phyloP scores from a whole-genome alignment of 106 monocot genomes.

The Amphibolis antarctica region DNA sequence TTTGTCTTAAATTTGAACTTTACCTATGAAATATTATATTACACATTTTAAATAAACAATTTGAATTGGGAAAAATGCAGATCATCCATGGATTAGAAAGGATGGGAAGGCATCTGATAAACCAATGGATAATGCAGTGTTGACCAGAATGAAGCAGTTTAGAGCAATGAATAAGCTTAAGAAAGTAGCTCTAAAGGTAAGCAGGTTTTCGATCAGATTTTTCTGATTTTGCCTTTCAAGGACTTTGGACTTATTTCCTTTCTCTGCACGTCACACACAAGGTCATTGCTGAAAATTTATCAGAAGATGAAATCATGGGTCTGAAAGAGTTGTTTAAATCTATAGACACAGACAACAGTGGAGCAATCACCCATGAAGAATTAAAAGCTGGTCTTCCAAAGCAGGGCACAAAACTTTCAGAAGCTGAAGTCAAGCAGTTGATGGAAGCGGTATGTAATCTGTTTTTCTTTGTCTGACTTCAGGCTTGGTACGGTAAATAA shows the following conservation, averaged over 20 bases:
- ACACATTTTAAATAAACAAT: no score
- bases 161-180: conserved; percentile 30
- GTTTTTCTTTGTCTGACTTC: not conserved
- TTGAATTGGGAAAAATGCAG: conserved; percentile 4
- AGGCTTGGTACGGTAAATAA: no score
- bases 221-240: not conserved
- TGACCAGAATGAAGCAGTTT: conserved; percentile 30
- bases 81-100: conserved; percentile 22
- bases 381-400: conserved; percentile 53
- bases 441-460: conserved; percentile 59
- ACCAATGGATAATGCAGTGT: conserved; percentile 16
- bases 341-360: conserved; percentile 63
- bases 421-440: conserved; percentile 57
- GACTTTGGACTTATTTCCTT: no score
- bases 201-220: not conserved
- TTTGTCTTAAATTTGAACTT: no score
- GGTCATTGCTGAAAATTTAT: conserved; percentile 77
- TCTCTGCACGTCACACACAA: conserved; percentile 8
- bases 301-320: conserved; percentile 79
- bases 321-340: conserved; percentile 68
- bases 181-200: conserved; percentile 23
- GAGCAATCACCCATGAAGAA: conserved; percentile 66
- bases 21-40: no score
- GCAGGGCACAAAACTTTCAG: conserved; percentile 59
- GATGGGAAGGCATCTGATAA: conserved; percentile 28